Conservation (phyloP, 2,329 filamentous ascomycete genomes). For the Pyrenochaeta sp. region DNA sequence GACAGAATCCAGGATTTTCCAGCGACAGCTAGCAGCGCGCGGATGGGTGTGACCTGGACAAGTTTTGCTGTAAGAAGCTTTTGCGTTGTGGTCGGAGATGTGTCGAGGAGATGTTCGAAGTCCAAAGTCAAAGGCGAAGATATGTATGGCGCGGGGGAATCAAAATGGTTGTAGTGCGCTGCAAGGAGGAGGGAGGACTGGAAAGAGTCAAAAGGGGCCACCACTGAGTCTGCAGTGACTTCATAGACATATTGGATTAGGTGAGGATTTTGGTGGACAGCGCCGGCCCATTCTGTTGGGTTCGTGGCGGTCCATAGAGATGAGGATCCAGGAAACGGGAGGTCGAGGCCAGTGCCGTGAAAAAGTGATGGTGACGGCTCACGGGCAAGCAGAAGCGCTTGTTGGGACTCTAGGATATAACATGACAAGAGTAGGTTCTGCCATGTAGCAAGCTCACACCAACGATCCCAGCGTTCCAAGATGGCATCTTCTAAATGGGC, state of each 20-base stretch:
- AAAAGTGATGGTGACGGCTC: constrained; percentile 25
- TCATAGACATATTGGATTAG: constrained; percentile 36
- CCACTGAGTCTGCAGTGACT: constrained; percentile 17
- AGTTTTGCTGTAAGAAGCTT: constrained; percentile 50
- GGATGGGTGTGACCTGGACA: constrained; percentile 49
- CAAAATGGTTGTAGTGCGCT: constrained; percentile 38
- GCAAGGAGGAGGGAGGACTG: constrained; percentile 50
- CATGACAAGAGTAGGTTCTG: constrained; percentile 53
- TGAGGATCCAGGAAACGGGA: constrained; percentile 49
- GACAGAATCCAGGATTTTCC: constrained; percentile 58
- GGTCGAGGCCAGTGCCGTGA: constrained; percentile 33
- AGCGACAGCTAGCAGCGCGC: constrained; percentile 53
- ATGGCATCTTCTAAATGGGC: constrained; percentile 30
- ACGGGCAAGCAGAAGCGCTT: constrained; percentile 42
- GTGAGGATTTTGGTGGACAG: constrained; percentile 27
- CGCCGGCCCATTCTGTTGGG: constrained; percentile 31
- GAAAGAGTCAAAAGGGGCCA: constrained; percentile 39
- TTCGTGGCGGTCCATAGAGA: constrained; percentile 48
- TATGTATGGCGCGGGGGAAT: constrained; percentile 20
- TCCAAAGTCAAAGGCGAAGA: constrained; percentile 12
- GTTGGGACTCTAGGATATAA: constrained; percentile 54
- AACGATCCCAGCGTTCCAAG: constrained; percentile 41
- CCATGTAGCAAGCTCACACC: constrained; percentile 41
- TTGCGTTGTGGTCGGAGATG: constrained; percentile 31
- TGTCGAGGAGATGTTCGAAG: constrained; percentile 37